Evolutionary conservation across 2,329 filamentous ascomycete species (phyloP), one percentile per base, ranked within the genome.

Genomic region (Cladophialophora carrionii): DNA sequence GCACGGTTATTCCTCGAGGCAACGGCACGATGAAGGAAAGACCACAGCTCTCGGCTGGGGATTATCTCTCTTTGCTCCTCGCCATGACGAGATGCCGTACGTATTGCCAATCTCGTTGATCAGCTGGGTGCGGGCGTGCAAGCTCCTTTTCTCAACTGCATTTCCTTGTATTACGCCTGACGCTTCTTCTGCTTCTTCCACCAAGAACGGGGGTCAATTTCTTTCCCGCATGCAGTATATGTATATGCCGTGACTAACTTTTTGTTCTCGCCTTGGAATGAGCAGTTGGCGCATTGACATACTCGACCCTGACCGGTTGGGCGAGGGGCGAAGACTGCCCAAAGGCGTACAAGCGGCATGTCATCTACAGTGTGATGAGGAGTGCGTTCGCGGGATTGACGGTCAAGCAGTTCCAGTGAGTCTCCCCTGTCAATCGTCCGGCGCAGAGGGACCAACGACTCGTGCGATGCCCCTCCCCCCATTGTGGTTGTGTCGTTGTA

Each of bases 271-370:
- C 3, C 7, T 20, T 22, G 10, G 20, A 5, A 8, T 32, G 34
- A 5, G 55, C 31, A 64, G 62, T 61, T 22, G 57, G 49, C 24
- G 43, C 53, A 10, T 55, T 64, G 34, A 57, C 56, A 10, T 67
- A 57, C 56, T 31, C 61, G 3, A 53, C 57, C 26, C 37, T 59
- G 14, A 67, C 64, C 46, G 64, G 64, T 24, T 67, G 61, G 64
- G 5, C 61, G 14, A 62, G 64, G n/a, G 61, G 61, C 20, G 24
- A 61, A 12, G 61, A 63, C n/a, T 52, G 46, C 32, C 61, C 64
- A 4, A 53, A 48, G 26, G 31, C 55, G 10, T 67, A 67, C 22
- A 51, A 60, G 53, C 52, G 62, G 32, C 64, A 67, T 55, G 52
- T 67, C 48, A 14, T 64, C 20, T 67, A 67, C 48, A 63, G 61